Conservation (phyloP, 2,329 filamentous ascomycete genomes). For the Fusarium sp. region DNA sequence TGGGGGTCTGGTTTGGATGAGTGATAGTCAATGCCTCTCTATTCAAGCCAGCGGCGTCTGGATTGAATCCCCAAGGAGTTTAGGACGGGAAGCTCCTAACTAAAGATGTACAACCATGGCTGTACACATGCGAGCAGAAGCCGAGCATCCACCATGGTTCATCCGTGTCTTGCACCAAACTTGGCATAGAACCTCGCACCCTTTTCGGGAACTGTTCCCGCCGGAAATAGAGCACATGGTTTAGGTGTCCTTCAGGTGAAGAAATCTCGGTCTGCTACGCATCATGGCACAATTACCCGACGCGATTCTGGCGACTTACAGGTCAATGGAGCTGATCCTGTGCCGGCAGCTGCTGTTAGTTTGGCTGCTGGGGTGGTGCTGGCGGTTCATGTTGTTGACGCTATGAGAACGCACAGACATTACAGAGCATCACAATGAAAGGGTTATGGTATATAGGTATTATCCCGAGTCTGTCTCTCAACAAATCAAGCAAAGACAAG, state of each 20-base stretch:
- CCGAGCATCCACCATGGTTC: slow-evolving; percentile 1
- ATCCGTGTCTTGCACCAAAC: not conserved
- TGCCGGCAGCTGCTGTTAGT: slow-evolving; percentile 36
- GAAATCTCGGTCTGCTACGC: not conserved
- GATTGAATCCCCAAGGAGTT: not conserved
- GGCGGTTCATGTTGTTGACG: slow-evolving; percentile 37
- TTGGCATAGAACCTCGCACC: not conserved
- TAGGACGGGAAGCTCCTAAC: not conserved
- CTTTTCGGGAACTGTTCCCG: slow-evolving; percentile 5
- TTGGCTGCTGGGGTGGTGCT: slow-evolving; percentile 9
- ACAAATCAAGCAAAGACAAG: no score
- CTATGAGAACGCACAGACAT: no score
- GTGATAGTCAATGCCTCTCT: not conserved
- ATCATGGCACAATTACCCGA: no score
- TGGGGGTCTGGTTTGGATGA: not conserved
- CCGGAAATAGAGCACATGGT: slow-evolving; percentile 3
- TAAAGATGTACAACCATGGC: no score
- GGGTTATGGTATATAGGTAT: no score
- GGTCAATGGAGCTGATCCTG: no score
- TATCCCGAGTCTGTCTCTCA: no score
- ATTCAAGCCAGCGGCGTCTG: not conserved
- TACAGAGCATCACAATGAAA: no score
- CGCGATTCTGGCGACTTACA: no score
- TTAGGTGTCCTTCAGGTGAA: not conserved
- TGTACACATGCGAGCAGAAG: not conserved